Evolutionary conservation across 2,329 filamentous ascomycete species (phyloP).

Genomic region (Diaporthe australafricana): DNA sequence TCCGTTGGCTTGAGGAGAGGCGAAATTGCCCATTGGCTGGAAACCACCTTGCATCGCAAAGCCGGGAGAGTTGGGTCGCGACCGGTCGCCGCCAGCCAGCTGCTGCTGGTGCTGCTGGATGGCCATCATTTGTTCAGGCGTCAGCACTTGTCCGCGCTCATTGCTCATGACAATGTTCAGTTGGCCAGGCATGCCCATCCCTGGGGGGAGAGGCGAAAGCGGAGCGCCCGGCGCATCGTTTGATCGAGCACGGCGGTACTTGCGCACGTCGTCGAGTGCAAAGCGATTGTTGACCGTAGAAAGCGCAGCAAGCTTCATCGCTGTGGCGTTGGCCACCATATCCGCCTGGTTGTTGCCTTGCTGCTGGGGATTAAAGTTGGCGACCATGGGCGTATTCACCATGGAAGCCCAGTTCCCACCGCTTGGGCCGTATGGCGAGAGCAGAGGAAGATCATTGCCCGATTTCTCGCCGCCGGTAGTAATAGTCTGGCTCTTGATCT

Average conservation of each 20-base stretch:
- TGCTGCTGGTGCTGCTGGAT: slow-evolving; percentile 71
- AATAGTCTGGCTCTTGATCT: slow-evolving; percentile 87
- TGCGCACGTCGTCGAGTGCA: slow-evolving; percentile 94
- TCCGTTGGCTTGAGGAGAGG: slow-evolving; percentile 93
- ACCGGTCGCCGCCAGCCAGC: slow-evolving; percentile 76
- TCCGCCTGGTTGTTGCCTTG: slow-evolving; percentile 80
- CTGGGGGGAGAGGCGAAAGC: slow-evolving; percentile 74
- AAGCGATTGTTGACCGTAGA: slow-evolving; percentile 99
- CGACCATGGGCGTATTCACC: slow-evolving; percentile 96
- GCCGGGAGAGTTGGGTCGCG: slow-evolving; percentile 90
- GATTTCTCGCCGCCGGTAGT: slow-evolving; percentile 77
- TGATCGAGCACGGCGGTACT: slow-evolving; percentile 91
- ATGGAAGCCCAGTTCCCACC: slow-evolving; percentile 98
- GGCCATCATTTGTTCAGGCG: slow-evolving; percentile 84
- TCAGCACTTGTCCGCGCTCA: slow-evolving; percentile 89
- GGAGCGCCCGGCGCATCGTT: slow-evolving; percentile 77
- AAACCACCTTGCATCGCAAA: slow-evolving; percentile 68
- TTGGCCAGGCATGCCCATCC: slow-evolving; percentile 64
- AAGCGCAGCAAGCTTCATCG: slow-evolving; percentile 97
- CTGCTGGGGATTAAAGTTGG: slow-evolving; percentile 81
- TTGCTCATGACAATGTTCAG: slow-evolving; percentile 91
- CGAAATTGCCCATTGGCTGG: slow-evolving; percentile 76
- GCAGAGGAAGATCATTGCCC: slow-evolving; percentile 78
- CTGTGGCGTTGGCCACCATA: slow-evolving; percentile 98
- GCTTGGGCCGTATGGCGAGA: slow-evolving; percentile 84